These are phyloP conservation scores for Talaromyces sp. DNA, from an alignment of 2,329 filamentous ascomycete species.

Conservation along the genomic window DNA sequence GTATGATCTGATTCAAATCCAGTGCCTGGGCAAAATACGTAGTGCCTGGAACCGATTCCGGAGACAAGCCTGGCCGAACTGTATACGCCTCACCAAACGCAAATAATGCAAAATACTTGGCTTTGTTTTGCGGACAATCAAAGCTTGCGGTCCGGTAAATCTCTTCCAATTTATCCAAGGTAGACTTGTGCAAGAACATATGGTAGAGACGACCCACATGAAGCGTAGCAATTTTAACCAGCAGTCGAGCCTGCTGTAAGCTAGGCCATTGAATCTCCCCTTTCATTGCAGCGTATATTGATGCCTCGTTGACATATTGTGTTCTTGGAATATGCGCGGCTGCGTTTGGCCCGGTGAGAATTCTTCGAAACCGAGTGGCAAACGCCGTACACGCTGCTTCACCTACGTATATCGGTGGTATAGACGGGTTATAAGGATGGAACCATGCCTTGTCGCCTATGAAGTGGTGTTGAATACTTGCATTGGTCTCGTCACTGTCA, in stretches of 20 bases:
- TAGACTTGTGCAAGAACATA: constrained; percentile 30
- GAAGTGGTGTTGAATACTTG: constrained; percentile 28
- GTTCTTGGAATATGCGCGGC: constrained; percentile 29
- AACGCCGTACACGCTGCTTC: constrained; percentile 38
- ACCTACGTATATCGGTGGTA: constrained; percentile 33
- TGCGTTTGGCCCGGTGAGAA: constrained; percentile 26
- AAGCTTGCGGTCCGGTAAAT: constrained; percentile 30
- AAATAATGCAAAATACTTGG: constrained; percentile 43
- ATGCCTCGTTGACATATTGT: constrained; percentile 28
- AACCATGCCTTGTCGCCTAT: constrained; percentile 34
- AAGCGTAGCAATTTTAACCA: constrained; percentile 32
- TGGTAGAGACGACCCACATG: constrained; percentile 34
- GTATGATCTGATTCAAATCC: constrained; percentile 36
- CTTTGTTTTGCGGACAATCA: constrained; percentile 32
- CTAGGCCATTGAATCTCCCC: constrained; percentile 30
- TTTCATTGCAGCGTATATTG: constrained; percentile 24
- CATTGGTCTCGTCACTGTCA: constrained; percentile 20
- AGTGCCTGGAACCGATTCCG: constrained; percentile 38
- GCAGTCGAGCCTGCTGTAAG: constrained; percentile 29
- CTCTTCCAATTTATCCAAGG: constrained; percentile 35
- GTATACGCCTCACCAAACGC: constrained; percentile 44
- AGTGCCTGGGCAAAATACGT: constrained; percentile 41
- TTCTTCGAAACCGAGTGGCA: constrained; percentile 34
- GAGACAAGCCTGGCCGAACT: constrained; percentile 28
- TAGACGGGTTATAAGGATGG: constrained; percentile 29